phyloP scores from a whole-genome alignment of 805 yeast species.

The Starmerella bacillaris region DNA sequence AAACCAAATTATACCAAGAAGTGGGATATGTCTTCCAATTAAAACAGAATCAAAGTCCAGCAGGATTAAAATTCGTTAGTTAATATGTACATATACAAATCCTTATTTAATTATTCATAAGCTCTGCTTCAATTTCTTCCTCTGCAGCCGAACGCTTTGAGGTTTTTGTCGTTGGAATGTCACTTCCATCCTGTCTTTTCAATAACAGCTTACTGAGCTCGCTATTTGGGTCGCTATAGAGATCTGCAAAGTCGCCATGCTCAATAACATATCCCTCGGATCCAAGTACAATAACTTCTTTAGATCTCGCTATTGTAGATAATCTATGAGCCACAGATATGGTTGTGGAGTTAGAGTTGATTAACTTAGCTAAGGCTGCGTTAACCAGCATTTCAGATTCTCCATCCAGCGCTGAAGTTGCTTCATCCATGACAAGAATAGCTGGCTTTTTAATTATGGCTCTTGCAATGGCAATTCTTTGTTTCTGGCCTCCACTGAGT shows the following conservation, averaged over 20 bases:
- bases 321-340: constrained; percentile 84
- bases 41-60: neutral
- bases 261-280: constrained; percentile 59
- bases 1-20: too few relatives aligned
- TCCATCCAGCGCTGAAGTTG: constrained; percentile 84
- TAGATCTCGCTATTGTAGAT: constrained; percentile 69
- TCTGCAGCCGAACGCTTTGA: constrained; percentile 5
- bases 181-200: constrained; percentile 13
- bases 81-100: neutral
- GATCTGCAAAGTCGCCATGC: constrained; percentile 40
- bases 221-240: constrained; percentile 31
- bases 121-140: neutral
- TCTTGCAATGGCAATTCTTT: constrained; percentile 78
- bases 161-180: neutral
- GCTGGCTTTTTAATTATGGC: constrained; percentile 65
- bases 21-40: too few relatives aligned
- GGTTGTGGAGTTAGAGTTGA: constrained; percentile 39
- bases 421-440: constrained; percentile 76
- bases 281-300: constrained; percentile 62
- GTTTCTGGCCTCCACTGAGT: constrained; percentile 89
- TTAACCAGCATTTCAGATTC: constrained; percentile 76
- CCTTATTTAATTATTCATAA: neutral
- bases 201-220: constrained; percentile 29
- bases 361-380: constrained; percentile 42
- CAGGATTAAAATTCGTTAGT: neutral